A percentile compares a stretch with the other conserved stretches of the same genome.
phyloP scores from a whole-genome alignment of 345 rosid species.

The Eucalyptus curtisii region DNA sequence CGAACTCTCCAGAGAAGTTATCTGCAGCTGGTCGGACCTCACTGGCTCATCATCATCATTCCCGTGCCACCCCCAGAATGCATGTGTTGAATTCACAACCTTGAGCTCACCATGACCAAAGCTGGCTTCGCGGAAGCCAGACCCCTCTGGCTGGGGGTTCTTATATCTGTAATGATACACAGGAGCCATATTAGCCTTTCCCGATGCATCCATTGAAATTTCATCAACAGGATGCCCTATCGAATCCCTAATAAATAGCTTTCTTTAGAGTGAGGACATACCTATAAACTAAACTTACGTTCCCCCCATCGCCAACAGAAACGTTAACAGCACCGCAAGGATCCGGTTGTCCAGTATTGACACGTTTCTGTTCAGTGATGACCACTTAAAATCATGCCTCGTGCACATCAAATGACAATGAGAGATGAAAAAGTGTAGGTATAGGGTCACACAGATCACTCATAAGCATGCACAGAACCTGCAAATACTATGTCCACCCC shows the following conservation, averaged over 20 bases:
- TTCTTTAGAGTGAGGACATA: constrained; percentile 6
- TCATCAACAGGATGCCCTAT: not conserved
- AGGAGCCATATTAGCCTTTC: not conserved
- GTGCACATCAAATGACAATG: not conserved
- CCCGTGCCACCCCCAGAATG: constrained; percentile 94
- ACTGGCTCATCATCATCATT: constrained; percentile 93
- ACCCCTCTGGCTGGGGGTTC: constrained; percentile 80
- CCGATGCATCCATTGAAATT: not conserved
- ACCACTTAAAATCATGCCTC: not conserved
- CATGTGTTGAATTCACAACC: constrained; percentile 71
- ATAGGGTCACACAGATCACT: constrained; percentile 50
- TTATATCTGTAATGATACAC: constrained; percentile 30
- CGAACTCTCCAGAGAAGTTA: constrained; percentile 52
- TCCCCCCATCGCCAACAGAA: constrained; percentile 94
- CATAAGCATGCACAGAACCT: constrained; percentile 28
- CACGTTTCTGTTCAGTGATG: constrained; percentile 43
- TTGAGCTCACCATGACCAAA: constrained; percentile 94
- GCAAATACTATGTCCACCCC: constrained; percentile 42
- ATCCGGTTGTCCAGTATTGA: constrained; percentile 50
- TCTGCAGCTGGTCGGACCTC: constrained; percentile 77
- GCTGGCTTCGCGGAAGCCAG: constrained; percentile 95
- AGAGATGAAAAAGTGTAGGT: not conserved
- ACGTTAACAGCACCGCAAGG: constrained; percentile 75
- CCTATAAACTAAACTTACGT: constrained; percentile 71
- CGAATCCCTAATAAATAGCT: not conserved